Evolutionary conservation across 371 early-diverging fungal genomes (phyloP).

Genomic region (Mucor racemosus): DNA sequence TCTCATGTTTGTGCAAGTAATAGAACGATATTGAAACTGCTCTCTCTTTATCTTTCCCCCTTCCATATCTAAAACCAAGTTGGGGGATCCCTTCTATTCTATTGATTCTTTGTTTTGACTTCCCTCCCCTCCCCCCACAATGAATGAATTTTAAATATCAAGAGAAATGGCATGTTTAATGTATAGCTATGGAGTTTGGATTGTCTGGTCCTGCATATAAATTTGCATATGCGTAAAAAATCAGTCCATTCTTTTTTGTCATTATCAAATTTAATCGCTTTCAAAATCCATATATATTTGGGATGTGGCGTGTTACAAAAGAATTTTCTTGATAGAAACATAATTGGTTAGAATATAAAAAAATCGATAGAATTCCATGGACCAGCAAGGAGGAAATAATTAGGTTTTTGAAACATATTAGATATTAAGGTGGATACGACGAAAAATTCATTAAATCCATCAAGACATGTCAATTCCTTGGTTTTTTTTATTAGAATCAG

Average conservation of each 20-base stretch:
- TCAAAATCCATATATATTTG: neutral
- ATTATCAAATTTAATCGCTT: neutral
- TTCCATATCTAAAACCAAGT: neutral
- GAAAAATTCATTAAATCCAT: too few relatives aligned
- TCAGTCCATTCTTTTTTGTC: neutral
- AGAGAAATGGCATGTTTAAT: neutral
- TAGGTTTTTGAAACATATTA: neutral
- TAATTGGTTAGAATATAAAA: neutral
- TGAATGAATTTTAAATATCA: neutral
- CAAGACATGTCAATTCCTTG: too few relatives aligned
- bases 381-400: neutral
- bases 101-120: neutral
- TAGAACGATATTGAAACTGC: constrained; percentile 1
- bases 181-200: neutral
- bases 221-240: neutral
- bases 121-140: neutral
- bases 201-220: neutral
- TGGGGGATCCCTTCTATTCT: too few relatives aligned
- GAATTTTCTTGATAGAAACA: neutral
- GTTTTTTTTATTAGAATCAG: neutral
- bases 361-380: neutral
- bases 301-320: constrained; percentile 1
- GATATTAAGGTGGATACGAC: too few relatives aligned
- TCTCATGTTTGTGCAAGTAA: neutral
- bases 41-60: neutral